Evolutionary conservation across 345 rosid species (phyloP).

Genomic region (Eucalyptus microcorys): DNA sequence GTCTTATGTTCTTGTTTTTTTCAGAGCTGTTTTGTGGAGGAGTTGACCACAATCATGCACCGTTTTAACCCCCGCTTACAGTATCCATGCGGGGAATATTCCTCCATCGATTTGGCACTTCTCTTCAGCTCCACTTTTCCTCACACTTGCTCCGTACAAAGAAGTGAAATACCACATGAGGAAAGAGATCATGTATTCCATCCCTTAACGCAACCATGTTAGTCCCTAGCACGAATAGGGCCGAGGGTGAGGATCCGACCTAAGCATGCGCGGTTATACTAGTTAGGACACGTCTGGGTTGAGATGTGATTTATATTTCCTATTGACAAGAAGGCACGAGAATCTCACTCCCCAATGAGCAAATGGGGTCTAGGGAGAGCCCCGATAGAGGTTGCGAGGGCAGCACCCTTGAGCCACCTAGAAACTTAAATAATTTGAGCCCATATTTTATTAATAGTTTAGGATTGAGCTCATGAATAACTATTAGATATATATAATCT

Average conservation of each 20-base stretch:
- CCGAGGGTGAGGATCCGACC: background rate
- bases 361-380: too few species aligned
- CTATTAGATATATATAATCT: too few species aligned
- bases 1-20: background rate
- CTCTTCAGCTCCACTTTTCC: background rate
- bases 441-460: too few species aligned
- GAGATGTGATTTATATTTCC: too few species aligned
- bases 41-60: background rate
- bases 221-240: background rate
- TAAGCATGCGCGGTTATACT: background rate
- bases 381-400: rapidly evolving
- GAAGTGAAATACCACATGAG: background rate
- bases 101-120: background rate
- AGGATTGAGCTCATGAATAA: too few species aligned
- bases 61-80: background rate
- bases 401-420: too few species aligned
- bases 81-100: background rate
- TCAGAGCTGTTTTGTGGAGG: background rate
- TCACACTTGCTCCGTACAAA: background rate
- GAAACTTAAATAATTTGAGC: too few species aligned
- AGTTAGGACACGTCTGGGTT: rapidly evolving
- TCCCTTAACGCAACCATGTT: background rate
- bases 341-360: too few species aligned
- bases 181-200: background rate
- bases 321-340: too few species aligned